Evolutionary conservation across 768 basidiomycete genomes (phyloP).

Genomic region (Pisolithus tinctorius): DNA sequence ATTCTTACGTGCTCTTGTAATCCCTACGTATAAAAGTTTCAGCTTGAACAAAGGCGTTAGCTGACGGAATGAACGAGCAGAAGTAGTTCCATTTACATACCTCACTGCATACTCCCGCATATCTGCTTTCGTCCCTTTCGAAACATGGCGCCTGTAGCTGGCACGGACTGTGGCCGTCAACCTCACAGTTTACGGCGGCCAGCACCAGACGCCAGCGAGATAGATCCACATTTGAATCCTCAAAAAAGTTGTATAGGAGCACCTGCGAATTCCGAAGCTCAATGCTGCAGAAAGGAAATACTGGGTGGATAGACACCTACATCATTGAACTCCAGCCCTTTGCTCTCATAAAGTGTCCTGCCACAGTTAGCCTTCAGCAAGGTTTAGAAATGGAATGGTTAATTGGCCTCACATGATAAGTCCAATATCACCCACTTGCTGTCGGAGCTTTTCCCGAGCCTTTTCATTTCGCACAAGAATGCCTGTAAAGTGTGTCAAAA

Average conservation of each 20-base stretch:
- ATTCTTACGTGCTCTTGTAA: slow-evolving; percentile 63
- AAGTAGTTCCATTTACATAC: slow-evolving; percentile 24
- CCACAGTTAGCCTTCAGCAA: background rate
- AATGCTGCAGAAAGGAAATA: background rate
- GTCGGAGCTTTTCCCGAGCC: slow-evolving; percentile 40
- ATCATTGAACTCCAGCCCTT: slow-evolving; percentile 22
- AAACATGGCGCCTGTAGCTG: slow-evolving; percentile 37
- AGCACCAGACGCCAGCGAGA: slow-evolving; percentile 58
- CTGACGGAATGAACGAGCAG: background rate
- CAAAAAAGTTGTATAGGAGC: slow-evolving; percentile 69
- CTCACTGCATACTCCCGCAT: slow-evolving; percentile 53
- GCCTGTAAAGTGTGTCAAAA: slow-evolving; percentile 30
- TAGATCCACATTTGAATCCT: slow-evolving; percentile 45
- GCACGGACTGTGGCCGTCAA: slow-evolving; percentile 7
- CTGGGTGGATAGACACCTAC: background rate
- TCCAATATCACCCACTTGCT: slow-evolving; percentile 52
- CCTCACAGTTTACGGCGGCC: slow-evolving; percentile 29
- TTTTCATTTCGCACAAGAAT: slow-evolving; percentile 61
- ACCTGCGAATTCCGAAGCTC: slow-evolving; percentile 36
- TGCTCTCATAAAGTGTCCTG: slow-evolving; percentile 29
- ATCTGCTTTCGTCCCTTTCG: slow-evolving; percentile 36
- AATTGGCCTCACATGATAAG: slow-evolving; percentile 44
- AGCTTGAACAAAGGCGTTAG: slow-evolving; percentile 32
- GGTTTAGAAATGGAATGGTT: background rate
- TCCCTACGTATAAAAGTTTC: slow-evolving; percentile 64